Evolutionary conservation across 169 alveolate species (phyloP).

Genomic region (Plasmodium knowlesi): DNA sequence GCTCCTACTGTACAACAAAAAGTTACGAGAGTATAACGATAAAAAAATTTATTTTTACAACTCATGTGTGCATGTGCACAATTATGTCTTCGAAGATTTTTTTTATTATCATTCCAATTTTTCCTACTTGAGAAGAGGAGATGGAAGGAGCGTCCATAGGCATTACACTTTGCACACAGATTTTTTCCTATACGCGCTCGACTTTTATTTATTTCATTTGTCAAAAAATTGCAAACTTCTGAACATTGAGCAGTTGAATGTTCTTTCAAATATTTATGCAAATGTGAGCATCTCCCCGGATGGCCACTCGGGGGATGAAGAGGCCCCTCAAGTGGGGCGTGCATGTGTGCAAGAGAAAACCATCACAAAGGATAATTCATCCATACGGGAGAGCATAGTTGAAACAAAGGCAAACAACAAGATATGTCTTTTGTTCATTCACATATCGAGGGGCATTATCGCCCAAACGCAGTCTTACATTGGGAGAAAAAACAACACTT

Average conservation of each 20-base stretch:
- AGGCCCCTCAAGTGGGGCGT: background rate
- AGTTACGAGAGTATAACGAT: slow-evolving; percentile 50
- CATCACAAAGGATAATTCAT: background rate
- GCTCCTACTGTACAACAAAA: slow-evolving; percentile 17
- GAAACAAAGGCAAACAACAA: slow-evolving; percentile 22
- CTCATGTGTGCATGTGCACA: slow-evolving; percentile 20
- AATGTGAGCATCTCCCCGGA: slow-evolving; percentile 39
- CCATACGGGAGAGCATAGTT: background rate
- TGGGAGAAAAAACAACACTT: background rate
- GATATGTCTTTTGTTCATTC: slow-evolving; percentile 41
- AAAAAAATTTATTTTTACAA: slow-evolving; percentile 29
- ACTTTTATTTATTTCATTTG: slow-evolving; percentile 50
- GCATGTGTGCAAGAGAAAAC: background rate
- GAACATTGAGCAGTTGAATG: slow-evolving; percentile 28
- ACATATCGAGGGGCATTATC: slow-evolving; percentile 37
- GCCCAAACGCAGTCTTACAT: slow-evolving; percentile 40
- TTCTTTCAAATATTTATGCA: slow-evolving; percentile 24
- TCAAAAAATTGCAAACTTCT: slow-evolving; percentile 34
- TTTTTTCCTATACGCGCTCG: slow-evolving; percentile 47
- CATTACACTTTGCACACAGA: slow-evolving; percentile 46
- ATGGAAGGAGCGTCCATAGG: background rate
- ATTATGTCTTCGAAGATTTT: slow-evolving; percentile 23
- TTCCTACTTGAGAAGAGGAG: background rate
- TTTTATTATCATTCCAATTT: background rate
- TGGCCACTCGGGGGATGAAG: background rate